Base-by-base conservation (phyloP, 1,284 basidiomycete genomes). In the Austroboletus novae-zelandiae region DNA sequence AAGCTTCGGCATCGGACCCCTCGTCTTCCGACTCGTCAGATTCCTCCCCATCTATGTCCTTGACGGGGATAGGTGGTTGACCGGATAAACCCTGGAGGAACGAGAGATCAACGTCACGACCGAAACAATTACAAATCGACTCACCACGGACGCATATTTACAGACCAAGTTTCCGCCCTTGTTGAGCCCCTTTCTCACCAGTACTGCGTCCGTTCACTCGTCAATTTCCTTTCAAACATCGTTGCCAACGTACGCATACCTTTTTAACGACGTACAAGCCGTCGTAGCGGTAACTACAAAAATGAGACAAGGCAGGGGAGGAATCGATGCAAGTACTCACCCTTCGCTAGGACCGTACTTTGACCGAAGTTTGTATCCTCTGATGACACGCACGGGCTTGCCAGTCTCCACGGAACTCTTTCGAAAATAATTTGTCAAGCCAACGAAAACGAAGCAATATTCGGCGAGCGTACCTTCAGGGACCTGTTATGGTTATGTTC, bases 361-460 rank as follows among this genome's bases (percentile, higher is more conserved):
- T 0, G 86, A 88, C 17, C 69, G 64, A n/a, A 82, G 69, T 63
- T 94, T 94, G 74, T 68, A 93, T 0, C 91, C 91, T 25, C n/a
- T n/a, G n/a, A n/a, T n/a, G n/a, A n/a, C n/a, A n/a, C 91, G 78
- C 10, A 94, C 75, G 11, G 90, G 90, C 51, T 85, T 89, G 53
- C 77, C 78, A 0, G 84, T 89, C 60, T 90, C 77, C n/a, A 74
- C 78, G 2, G 89, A 91, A 47, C 68, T 71, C 86, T 89, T 53
- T 10, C 27, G 5, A 40, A n/a, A n/a, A n/a, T n/a, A n/a, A n/a
- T 5, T 23, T 5, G 20, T 23, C 20, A 4, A 23, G 20, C 20
- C 20, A 23, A 5, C 5, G 20, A 23, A 23, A n/a, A n/a, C n/a
- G n/a, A n/a, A n/a, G n/a, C n/a, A n/a, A 23, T 23, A 23, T 23